Percentiles rank a stretch among this genome's conserved stretches.
These are phyloP conservation scores for Mariannaea elegans DNA, from an alignment of 2,329 filamentous ascomycete genomes.

Conservation along the genomic window DNA sequence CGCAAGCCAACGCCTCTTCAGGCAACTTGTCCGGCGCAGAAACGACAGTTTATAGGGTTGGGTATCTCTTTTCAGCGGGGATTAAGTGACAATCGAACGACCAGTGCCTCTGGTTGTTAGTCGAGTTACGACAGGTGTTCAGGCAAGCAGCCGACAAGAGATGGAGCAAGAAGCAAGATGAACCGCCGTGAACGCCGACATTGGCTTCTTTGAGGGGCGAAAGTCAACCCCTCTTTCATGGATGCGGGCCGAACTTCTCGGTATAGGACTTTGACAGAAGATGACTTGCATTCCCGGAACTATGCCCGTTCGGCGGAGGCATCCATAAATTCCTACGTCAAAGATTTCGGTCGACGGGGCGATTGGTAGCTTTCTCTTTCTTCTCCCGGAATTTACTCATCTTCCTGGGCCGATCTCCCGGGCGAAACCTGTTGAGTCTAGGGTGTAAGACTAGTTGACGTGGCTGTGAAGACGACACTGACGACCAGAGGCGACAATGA, in stretches of 20 bases:
- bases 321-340: not conserved
- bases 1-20: slow-evolving; percentile 20
- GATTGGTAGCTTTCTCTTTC: not conserved
- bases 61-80: not conserved
- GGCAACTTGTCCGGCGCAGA: slow-evolving; percentile 15
- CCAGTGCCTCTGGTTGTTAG: not conserved
- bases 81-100: slow-evolving; percentile 10
- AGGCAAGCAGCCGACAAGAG: slow-evolving; percentile 3
- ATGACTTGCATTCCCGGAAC: slow-evolving; percentile 19
- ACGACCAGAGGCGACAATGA: not conserved
- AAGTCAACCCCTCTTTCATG: not conserved
- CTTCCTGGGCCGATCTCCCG: not conserved
- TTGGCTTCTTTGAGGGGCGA: not conserved
- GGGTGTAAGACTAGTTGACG: slow-evolving; percentile 8
- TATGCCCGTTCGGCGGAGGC: slow-evolving; percentile 15
- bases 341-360: slow-evolving; percentile 12
- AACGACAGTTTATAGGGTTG: slow-evolving; percentile 1
- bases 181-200: not conserved
- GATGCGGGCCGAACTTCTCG: not conserved
- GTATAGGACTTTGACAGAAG: slow-evolving; percentile 8
- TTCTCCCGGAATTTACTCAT: not conserved
- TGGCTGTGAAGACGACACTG: slow-evolving; percentile 7
- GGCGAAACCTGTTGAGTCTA: not conserved
- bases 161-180: not conserved
- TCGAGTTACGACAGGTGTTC: not conserved